Base-by-base conservation (phyloP, 2,329 filamentous ascomycete species). In the Colletotrichum theobromicola region DNA sequence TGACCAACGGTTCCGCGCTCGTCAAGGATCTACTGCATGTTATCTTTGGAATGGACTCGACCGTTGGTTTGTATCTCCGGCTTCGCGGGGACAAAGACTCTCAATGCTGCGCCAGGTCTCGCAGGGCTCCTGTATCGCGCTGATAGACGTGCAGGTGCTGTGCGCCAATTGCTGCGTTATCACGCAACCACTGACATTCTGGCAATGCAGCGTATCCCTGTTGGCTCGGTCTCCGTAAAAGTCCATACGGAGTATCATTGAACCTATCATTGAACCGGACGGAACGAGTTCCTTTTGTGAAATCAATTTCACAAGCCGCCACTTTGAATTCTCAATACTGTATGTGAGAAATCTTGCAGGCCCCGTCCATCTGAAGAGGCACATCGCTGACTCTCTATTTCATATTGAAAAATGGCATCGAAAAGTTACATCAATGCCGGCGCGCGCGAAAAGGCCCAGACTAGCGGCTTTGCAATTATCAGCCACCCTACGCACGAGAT, bases 381-480 rank as follows among this genome's bases (percentile, higher is more conserved):
- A 13, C 7, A 7, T 37, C 35, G 35, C 35, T 3, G 35, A 37
- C 16, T 4, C 35, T 37, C 3, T 37, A 8, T 37, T 4, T 1
- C 15, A 37, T 4, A 37, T 6, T 37, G 35, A 4, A 8, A 37
- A 37, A 37, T 37, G 15, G 15, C 35, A 18, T 3, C 7, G 15
- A 37, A 37, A 18, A 7, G 7, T 37, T 37, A 37, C 15, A 37
- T 18, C 7, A 16, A 37, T 1, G 15, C 7, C 3, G 35, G 35
- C 15, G 35, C 16, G 35, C 35, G 35, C 35, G 35, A 37, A 37
- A 18, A 18, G 3, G 3, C 35, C 16, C 15, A 37, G 35, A 37
- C 15, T 37, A 16, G 7, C 4, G 4, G 35, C 0, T 9, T 1
- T 18, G 1, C 7, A 16, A 4, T 37, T 18, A 1, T 2, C 16